Conservation (phyloP, 495 filamentous ascomycete genomes). For the Evernia prunastri region DNA sequence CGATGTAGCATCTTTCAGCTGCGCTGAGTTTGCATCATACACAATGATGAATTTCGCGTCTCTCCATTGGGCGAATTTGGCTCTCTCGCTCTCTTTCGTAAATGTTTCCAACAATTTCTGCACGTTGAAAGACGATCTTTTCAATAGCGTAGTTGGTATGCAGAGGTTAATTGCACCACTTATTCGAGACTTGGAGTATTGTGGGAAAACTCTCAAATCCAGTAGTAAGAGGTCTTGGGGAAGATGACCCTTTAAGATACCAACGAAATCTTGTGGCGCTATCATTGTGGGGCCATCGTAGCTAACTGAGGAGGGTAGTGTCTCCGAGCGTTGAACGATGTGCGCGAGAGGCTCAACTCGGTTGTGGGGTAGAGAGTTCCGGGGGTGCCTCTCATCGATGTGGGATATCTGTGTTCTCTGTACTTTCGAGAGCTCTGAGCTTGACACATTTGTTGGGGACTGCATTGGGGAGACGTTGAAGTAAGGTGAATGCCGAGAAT, state of each 20-base stretch:
- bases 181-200: constrained; percentile 70
- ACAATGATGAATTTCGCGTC: constrained; percentile 70
- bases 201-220: constrained; percentile 83
- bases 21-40: constrained; percentile 72
- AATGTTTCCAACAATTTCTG: constrained; percentile 85
- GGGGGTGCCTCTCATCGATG: constrained; percentile 44
- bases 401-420: constrained; percentile 32
- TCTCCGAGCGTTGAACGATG: constrained; percentile 47
- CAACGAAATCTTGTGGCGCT: constrained; percentile 55
- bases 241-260: constrained; percentile 52
- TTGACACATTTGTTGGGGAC: constrained; percentile 37
- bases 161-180: constrained; percentile 80
- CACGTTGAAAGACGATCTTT: constrained; percentile 86
- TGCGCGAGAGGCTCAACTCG: constrained; percentile 27
- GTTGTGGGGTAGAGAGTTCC: constrained; percentile 43
- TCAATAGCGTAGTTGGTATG: constrained; percentile 89
- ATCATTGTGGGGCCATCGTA: constrained; percentile 47
- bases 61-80: constrained; percentile 71
- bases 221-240: constrained; percentile 61
- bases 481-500: constrained; percentile 26
- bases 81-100: constrained; percentile 62
- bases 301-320: constrained; percentile 42
- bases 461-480: constrained; percentile 33
- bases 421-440: constrained; percentile 22
- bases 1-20: constrained; percentile 68